Conservation (phyloP, 2,329 filamentous ascomycete species). For the Fusarium sp. region DNA sequence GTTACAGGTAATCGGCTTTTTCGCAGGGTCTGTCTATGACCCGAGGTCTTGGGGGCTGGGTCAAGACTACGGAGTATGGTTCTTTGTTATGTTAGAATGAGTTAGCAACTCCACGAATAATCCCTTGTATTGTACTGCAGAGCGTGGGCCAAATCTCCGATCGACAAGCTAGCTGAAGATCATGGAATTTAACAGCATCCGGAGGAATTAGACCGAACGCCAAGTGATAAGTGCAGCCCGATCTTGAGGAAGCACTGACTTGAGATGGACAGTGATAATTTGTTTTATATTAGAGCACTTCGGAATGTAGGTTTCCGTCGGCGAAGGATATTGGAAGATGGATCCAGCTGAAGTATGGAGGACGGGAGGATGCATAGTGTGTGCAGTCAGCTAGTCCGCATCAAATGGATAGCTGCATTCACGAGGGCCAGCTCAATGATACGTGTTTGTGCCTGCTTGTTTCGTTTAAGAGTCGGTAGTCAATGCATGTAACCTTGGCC, state of each 20-base stretch:
- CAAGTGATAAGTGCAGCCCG: constrained; percentile 1
- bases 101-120: constrained; percentile 1
- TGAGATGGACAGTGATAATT: constrained; percentile 18
- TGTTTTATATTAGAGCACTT: constrained; percentile 9
- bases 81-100: not conserved
- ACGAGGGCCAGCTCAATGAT: constrained; percentile 2
- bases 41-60: constrained; percentile 4
- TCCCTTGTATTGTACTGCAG: not conserved
- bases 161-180: constrained; percentile 6
- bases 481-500: constrained; percentile 4
- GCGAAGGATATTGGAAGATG: not conserved
- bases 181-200: not conserved
- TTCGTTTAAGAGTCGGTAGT: not conserved
- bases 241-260: not conserved
- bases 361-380: constrained; percentile 8
- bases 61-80: constrained; percentile 1
- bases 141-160: not conserved
- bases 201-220: constrained; percentile 10
- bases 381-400: not conserved
- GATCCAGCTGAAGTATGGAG: not conserved
- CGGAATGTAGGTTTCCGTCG: not conserved
- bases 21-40: constrained; percentile 15
- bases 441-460: constrained; percentile 5
- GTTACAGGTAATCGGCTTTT: constrained; percentile 4
- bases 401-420: not conserved